These are phyloP conservation scores for Penicillium fuscoglaucum DNA, from an alignment of 2,329 filamentous ascomycete genomes.

Conservation along the genomic window DNA sequence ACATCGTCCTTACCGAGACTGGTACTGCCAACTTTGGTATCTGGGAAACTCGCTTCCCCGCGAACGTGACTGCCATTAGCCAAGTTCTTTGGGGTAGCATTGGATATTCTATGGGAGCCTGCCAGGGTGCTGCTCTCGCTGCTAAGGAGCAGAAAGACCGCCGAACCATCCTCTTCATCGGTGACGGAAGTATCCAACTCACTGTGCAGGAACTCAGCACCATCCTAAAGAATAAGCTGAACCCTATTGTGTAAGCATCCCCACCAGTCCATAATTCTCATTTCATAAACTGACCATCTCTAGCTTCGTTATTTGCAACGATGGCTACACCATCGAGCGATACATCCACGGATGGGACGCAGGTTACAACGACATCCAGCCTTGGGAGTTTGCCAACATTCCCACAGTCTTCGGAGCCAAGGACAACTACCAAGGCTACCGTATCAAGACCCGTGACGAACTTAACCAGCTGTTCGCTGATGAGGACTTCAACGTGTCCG, in stretches of 20 bases:
- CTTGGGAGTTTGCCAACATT: constrained; percentile 72
- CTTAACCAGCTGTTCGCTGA: constrained; percentile 66
- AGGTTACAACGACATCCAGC: constrained; percentile 75
- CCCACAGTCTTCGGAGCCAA: constrained; percentile 67
- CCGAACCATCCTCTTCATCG: constrained; percentile 81
- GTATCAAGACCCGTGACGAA: constrained; percentile 68
- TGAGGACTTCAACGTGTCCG: constrained; percentile 59
- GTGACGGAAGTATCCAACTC: constrained; percentile 82
- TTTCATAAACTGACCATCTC: constrained; percentile 36
- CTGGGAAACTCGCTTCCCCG: constrained; percentile 78
- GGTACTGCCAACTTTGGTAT: constrained; percentile 87
- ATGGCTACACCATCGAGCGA: constrained; percentile 86
- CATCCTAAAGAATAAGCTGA: constrained; percentile 73
- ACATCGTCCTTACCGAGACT: constrained; percentile 83
- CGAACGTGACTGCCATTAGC: constrained; percentile 73
- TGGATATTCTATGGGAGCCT: constrained; percentile 63
- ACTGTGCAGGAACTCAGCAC: constrained; percentile 82
- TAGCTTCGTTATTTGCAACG: constrained; percentile 77
- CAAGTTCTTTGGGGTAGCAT: constrained; percentile 74
- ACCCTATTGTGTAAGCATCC: constrained; percentile 68
- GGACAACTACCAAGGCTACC: constrained; percentile 61
- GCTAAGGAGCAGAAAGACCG: constrained; percentile 64
- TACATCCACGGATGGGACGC: constrained; percentile 82
- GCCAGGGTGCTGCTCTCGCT: constrained; percentile 71
- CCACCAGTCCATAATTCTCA: not conserved